Base-by-base conservation (phyloP, 2,329 filamentous ascomycete species). In the Didymella pomorum region DNA sequence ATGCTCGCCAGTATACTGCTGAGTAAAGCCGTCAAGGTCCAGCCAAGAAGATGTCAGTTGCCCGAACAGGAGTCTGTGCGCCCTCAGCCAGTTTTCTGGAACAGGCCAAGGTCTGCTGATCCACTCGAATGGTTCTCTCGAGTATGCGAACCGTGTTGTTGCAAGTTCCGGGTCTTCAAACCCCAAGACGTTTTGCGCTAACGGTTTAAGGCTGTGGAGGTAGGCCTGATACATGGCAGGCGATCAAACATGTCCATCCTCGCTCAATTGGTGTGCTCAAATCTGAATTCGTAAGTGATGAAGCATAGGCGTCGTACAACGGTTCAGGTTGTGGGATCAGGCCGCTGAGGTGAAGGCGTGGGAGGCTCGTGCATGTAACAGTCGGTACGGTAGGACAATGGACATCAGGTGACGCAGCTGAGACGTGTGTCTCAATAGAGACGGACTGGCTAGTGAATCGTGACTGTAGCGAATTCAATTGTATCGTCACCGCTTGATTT, bases 151-250 rank as follows among this genome's bases (percentile, higher is more conserved):
- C 33, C 26, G 41, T 46, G 37, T 48, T 55, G 51, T 50, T 57
- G 53, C 49, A 54, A 39, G 21, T 62, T 37, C 31, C 58, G 37
- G 23, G 52, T 58, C 43, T 45, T 69, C 59, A 65, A 66, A 69
- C 63, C 44, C 52, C 54, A 63, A 56, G 53, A 53, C 58, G 60
- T 66, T 69, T 67, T 66, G 53, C 63, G 54, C 62, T 60, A 63
- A 41, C 33, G 35, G 45, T 18, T 23, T 45, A 18, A 29, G 33
- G 55, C 25, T 11, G 29, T 47, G 43, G 52, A 42, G 37, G 33
- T 28, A 50, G n/a, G 16, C 46, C 43, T 59, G 57, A 57, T 58
- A 61, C 58, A 56, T 58, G 52, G 53, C 53, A 52, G 60, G 35
- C 47, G 50, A 59, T 61, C 55, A 63, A 60, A 58, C 58, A 47